Base-by-base conservation (phyloP, 2,329 filamentous ascomycete genomes). In the Monilinia fructicola region DNA sequence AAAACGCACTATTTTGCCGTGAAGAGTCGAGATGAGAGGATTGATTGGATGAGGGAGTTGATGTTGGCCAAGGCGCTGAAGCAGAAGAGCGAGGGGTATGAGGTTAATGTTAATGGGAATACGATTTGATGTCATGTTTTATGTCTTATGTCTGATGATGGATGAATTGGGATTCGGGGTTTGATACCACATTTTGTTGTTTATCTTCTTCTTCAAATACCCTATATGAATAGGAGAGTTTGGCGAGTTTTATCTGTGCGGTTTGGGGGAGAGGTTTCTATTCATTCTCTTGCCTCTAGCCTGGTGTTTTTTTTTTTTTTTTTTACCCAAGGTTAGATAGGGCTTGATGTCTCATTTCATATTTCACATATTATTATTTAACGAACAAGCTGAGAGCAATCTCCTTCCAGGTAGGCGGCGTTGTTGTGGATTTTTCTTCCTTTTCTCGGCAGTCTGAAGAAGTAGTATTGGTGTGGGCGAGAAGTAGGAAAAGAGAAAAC, bases 1-100 rank as follows among this genome's bases (percentile, higher is more conserved):
- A 97, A 97, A 83, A 90, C 91, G 54, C 94, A 98, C 75, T 92
- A 98, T 77, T 98, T 98, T 77, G 92, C 94, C 0, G 94, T 97
- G 72, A 90, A 90, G 79, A 87, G 84, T 73, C 86, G 93, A 18
- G 92, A 97, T 75, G 91, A 97, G 76, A 86, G 94, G 69, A 97
- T 98, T 74, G 94, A 97, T 77, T 99, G 95, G 95, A 96, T 96
- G 92, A 84, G 92, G 65, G 92, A 96, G 83, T 81, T 96, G 69
- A 96, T 96, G 92, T 86, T 96, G 55, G 92, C 92, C 64, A 95
- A 95, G 81, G 92, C 92, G 23, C 81, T 92, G 76, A 91, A 89
- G 81, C 90, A 92, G 79, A 95, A 93, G 84, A 88, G 86, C 56
- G 88, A 92, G 73, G 92, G 92, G 23, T 94, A 90, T 73, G 90